phyloP scores from a whole-genome alignment of 331 rosid species.

The Saraca asoca region DNA sequence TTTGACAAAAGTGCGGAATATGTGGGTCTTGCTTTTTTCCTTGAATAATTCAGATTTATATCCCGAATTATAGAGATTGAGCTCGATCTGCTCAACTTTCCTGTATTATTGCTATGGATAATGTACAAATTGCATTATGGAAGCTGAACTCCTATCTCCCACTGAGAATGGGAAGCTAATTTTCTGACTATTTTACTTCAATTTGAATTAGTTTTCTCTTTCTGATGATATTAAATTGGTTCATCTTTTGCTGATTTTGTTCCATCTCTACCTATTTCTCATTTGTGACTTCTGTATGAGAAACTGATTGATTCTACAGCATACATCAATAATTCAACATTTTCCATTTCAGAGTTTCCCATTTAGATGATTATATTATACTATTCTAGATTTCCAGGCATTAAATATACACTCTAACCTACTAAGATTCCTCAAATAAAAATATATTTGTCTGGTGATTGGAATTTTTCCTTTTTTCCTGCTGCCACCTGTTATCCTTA shows the following conservation, averaged over 20 bases:
- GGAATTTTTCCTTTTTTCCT: too few relatives aligned
- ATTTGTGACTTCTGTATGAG: background rate
- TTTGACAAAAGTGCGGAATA: background rate
- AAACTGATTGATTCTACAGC: background rate
- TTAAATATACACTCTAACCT: background rate
- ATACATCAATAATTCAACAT: background rate
- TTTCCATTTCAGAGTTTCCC: constrained; percentile 2
- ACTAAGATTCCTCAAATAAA: background rate
- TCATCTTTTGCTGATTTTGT: background rate
- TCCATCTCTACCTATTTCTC: background rate
- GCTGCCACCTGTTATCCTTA: too few relatives aligned
- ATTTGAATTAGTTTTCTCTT: background rate
- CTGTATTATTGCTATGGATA: background rate
- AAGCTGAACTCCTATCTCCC: background rate
- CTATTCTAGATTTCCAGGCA: constrained; percentile 4
- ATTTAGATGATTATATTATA: background rate
- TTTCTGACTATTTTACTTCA: background rate
- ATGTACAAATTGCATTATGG: background rate
- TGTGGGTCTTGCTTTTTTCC: background rate
- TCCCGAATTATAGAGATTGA: constrained; percentile 14
- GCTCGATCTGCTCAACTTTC: background rate
- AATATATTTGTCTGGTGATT: too few relatives aligned
- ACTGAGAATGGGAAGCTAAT: background rate
- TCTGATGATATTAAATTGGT: background rate
- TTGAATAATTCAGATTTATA: background rate